Evolutionary conservation across 352 stramenopile genomes (phyloP).

Genomic region (Globisporangium emineosum): DNA sequence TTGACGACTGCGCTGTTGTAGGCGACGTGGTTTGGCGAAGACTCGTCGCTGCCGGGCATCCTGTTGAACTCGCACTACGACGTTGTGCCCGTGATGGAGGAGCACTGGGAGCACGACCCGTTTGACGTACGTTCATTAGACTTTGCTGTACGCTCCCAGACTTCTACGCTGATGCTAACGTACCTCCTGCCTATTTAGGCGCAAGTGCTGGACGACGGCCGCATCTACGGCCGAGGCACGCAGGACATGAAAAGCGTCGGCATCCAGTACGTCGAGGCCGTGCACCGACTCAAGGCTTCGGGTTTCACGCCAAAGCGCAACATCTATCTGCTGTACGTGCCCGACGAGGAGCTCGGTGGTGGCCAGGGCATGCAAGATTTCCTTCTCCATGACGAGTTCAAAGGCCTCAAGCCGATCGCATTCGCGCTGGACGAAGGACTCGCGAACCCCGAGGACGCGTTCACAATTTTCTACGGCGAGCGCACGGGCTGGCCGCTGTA

Average conservation of each 20-base stretch:
- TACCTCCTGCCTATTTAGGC: slow-evolving; percentile 27
- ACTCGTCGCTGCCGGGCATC: slow-evolving; percentile 78
- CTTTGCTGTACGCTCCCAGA: neutral
- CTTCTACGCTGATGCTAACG: too few relatives aligned
- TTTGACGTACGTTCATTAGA: slow-evolving; percentile 74
- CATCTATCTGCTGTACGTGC: slow-evolving; percentile 92
- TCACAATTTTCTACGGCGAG: slow-evolving; percentile 97
- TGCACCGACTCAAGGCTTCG: slow-evolving; percentile 61
- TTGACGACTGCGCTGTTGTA: slow-evolving; percentile 11
- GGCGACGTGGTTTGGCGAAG: slow-evolving; percentile 72
- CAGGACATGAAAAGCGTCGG: slow-evolving; percentile 97
- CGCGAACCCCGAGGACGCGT: slow-evolving; percentile 85
- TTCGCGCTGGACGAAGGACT: slow-evolving; percentile 96
- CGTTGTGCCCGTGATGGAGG: slow-evolving; percentile 86
- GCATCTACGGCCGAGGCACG: slow-evolving; percentile 88
- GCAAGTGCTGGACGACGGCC: slow-evolving; percentile 74
- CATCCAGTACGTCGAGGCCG: slow-evolving; percentile 94
- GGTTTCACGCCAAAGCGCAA: slow-evolving; percentile 83
- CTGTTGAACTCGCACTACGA: slow-evolving; percentile 96
- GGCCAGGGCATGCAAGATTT: slow-evolving; percentile 91
- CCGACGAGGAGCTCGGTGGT: slow-evolving; percentile 94
- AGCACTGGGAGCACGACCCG: slow-evolving; percentile 87
- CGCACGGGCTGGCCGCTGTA: slow-evolving; percentile 91
- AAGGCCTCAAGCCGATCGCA: slow-evolving; percentile 75
- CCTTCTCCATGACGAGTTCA: slow-evolving; percentile 80